Evolutionary conservation across 2,329 filamentous ascomycete genomes (phyloP), one percentile per base, ranked within the genome.

Genomic region (Aspergillus viridinutans): DNA sequence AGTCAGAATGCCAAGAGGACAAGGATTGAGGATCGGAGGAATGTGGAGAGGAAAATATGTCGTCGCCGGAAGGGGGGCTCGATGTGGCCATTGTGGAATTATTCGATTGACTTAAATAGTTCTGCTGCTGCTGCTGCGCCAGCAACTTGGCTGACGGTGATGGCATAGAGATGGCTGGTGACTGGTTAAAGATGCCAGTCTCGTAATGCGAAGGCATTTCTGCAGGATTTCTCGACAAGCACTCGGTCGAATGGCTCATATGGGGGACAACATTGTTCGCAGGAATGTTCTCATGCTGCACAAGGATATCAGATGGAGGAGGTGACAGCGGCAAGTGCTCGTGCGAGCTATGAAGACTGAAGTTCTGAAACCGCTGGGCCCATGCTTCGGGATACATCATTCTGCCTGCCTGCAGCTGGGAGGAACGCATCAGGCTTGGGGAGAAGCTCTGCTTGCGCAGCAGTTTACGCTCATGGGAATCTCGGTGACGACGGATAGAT

Each of bases 401-500:
- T 61, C 67, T 76, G 58, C 64, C 66, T 58, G 78, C 69, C 71
- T 76, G 71, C 74, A 78, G 58, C 55, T 79, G 76, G 23, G 79
- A 78, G 43, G 82, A 77, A 63, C 77, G 81, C 77, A 83, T 83
- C 77, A 84, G 80, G 64, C 79, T 83, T 47, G 79, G 75, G 25
- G 74, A 78, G 56, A 71, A 72, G 62, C 67, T 80, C 67, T 74
- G 75, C 71, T 72, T 77, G 69, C 69, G 74, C 63, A 73, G 65
- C 49, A 69, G 58, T 49, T 66, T 66, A 61, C 72, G 73, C 56
- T 72, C 69, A 70, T 76, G 76, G 54, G 72, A 66, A 62, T 77
- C 75, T 59, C 74, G 72, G 60, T 74, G 69, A 57, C 68, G 70
- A 52, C 68, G 69, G 55, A 71, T 72, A 51, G 67, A 69, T 60